Conservation (phyloP, 208 protist genomes). For the Trichomonas vaginalis region DNA sequence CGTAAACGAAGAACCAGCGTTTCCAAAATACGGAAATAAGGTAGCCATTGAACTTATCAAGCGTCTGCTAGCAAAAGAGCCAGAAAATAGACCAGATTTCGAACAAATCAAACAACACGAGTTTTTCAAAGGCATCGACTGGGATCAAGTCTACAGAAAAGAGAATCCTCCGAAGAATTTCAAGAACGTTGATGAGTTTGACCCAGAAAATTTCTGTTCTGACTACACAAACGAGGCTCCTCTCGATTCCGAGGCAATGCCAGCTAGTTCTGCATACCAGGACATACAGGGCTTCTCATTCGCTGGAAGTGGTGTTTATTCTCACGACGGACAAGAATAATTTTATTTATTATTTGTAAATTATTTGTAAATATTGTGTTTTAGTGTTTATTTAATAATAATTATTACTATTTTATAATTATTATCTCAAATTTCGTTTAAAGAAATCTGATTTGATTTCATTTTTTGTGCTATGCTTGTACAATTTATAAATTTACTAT, state of each 20-base stretch:
- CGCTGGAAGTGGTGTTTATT: neutral
- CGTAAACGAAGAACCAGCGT: neutral
- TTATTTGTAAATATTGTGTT: too few relatives aligned
- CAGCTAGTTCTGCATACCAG: neutral
- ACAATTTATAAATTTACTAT: too few relatives aligned
- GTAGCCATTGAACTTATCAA: neutral
- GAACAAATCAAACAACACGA: constrained; percentile 1
- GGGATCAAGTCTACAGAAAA: neutral
- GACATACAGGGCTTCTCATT: neutral
- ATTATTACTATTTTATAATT: too few relatives aligned
- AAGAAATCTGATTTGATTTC: too few relatives aligned
- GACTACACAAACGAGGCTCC: neutral
- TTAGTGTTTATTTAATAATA: too few relatives aligned
- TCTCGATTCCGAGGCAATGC: neutral
- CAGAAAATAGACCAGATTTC: neutral
- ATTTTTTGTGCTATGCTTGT: too few relatives aligned
- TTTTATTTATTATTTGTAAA: neutral
- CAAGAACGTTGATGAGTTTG: neutral
- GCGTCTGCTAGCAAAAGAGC: neutral
- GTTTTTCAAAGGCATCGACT: neutral
- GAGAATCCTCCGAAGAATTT: neutral
- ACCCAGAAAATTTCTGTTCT: neutral
- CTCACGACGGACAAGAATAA: neutral
- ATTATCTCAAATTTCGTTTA: too few relatives aligned
- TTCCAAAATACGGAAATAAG: neutral